Conservation (phyloP, 2,329 filamentous ascomycete species). For the Cercospora sp. region DNA sequence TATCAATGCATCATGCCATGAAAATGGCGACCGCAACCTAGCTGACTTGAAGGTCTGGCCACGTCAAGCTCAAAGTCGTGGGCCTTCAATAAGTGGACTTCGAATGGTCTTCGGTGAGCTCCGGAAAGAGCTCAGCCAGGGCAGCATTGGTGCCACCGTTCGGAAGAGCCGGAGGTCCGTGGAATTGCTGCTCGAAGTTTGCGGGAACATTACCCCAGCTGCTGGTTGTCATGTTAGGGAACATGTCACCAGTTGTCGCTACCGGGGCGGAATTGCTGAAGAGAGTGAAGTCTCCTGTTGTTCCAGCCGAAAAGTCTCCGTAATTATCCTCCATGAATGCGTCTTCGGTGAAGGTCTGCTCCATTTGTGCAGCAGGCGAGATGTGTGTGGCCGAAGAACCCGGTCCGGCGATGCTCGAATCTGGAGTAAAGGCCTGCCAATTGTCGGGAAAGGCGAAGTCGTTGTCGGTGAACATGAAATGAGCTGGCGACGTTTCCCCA, state of each 20-base stretch:
- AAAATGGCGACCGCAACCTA: background rate
- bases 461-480: slow-evolving; percentile 60
- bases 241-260: slow-evolving; percentile 33
- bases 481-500: slow-evolving; percentile 46
- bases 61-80: background rate
- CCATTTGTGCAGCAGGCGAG: slow-evolving; percentile 71
- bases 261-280: slow-evolving; percentile 43
- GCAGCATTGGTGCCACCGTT: slow-evolving; percentile 23
- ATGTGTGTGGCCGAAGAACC: slow-evolving; percentile 52
- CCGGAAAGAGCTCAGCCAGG: slow-evolving; percentile 29
- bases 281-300: slow-evolving; percentile 61
- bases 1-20: background rate
- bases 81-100: background rate
- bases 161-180: slow-evolving; percentile 21
- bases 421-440: slow-evolving; percentile 38
- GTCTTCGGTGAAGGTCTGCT: slow-evolving; percentile 52
- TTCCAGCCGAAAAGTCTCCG: slow-evolving; percentile 17
- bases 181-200: slow-evolving; percentile 25
- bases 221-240: slow-evolving; percentile 31
- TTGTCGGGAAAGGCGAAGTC: slow-evolving; percentile 55
- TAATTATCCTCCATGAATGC: slow-evolving; percentile 66
- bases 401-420: slow-evolving; percentile 27
- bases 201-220: slow-evolving; percentile 41
- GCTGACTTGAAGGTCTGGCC: background rate
- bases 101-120: slow-evolving; percentile 18